These are phyloP conservation scores for Ustilago loliicola DNA, from an alignment of 1,284 basidiomycete species.

Conservation along the genomic window DNA sequence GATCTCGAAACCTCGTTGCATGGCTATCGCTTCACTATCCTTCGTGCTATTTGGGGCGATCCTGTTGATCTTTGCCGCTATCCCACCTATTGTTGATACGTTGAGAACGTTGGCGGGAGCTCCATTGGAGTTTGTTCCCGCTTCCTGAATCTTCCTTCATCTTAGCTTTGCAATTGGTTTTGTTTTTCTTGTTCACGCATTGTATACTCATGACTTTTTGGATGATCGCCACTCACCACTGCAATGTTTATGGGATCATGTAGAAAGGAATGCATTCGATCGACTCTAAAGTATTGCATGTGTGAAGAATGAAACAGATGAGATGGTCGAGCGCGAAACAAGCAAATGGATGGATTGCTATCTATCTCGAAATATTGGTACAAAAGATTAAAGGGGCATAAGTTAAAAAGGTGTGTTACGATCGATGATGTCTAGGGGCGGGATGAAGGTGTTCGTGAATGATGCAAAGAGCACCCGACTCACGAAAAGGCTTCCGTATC, in stretches of 20 bases:
- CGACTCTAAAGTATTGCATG: not conserved
- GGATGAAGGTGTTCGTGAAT: too few relatives aligned
- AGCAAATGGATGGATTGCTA: too few relatives aligned
- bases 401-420: too few relatives aligned
- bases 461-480: too few relatives aligned
- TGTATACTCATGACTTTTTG: not conserved
- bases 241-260: not conserved
- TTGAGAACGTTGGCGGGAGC: slow-evolving; percentile 30
- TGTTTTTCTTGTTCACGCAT: too few relatives aligned
- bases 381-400: not conserved
- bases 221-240: not conserved
- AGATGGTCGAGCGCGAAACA: too few relatives aligned
- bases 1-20: slow-evolving; percentile 53
- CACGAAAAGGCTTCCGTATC: too few relatives aligned
- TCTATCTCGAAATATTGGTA: not conserved
- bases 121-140: slow-evolving; percentile 15
- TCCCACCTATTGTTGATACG: slow-evolving; percentile 53
- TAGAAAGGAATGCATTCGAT: not conserved
- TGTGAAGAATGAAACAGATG: too few relatives aligned
- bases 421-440: too few relatives aligned
- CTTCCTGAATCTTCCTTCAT: not conserved
- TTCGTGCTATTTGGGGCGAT: slow-evolving; percentile 64
- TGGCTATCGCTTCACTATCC: slow-evolving; percentile 57
- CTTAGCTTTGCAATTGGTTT: too few relatives aligned
- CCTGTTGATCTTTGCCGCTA: slow-evolving; percentile 55